Conservation (phyloP, 805 yeast genomes). For the Jamesozyma hellenica region DNA sequence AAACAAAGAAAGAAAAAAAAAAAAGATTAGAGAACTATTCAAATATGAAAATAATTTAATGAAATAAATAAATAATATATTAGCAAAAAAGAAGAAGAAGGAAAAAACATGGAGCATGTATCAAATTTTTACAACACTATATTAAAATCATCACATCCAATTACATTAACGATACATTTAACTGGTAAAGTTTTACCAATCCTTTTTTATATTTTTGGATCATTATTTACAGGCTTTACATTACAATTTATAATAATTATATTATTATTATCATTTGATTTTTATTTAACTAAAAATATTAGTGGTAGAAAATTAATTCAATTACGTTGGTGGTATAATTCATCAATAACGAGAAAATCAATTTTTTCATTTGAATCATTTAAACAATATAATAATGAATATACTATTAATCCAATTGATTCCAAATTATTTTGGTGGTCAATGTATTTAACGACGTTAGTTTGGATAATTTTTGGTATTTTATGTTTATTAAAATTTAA, state of each 20-base stretch:
- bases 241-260: slow-evolving; percentile 65
- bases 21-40: no score
- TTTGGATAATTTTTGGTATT: slow-evolving; percentile 67
- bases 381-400: slow-evolving; percentile 23
- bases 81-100: no score
- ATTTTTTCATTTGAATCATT: slow-evolving; percentile 28
- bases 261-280: slow-evolving; percentile 74
- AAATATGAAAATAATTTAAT: no score
- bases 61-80: no score
- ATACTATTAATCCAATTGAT: slow-evolving; percentile 75
- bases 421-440: slow-evolving; percentile 81
- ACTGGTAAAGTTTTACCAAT: slow-evolving; percentile 26
- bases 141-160: slow-evolving; percentile 28
- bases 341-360: slow-evolving; percentile 25
- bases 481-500: slow-evolving; percentile 72
- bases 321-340: slow-evolving; percentile 94
- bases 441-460: slow-evolving; percentile 61
- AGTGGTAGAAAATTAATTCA: slow-evolving; percentile 87
- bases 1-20: no score
- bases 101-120: slow-evolving; percentile 26
- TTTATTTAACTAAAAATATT: slow-evolving; percentile 88
- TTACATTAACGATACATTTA: slow-evolving; percentile 23
- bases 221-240: slow-evolving; percentile 26
- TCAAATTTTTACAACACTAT: slow-evolving; percentile 28
- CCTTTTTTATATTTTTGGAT: slow-evolving; percentile 25